Evolutionary conservation across 495 filamentous ascomycete species (phyloP), one percentile per base, ranked within the genome.

Genomic region (Daldinia bambusicola): DNA sequence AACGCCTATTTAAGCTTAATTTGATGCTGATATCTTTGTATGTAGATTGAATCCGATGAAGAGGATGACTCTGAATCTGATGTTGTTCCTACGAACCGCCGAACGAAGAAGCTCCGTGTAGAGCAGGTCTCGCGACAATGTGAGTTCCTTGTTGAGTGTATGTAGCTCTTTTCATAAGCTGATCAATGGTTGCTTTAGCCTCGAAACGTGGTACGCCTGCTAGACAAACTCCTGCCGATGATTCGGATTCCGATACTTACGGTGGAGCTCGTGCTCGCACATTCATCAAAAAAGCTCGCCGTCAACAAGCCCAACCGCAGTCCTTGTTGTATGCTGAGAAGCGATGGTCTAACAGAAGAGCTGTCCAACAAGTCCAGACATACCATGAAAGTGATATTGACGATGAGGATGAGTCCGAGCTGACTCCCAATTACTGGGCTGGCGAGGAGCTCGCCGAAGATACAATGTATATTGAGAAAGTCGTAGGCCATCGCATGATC

Each of bases 271-370:
- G 89, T 75, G 87, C 88, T 66, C 85, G 88, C 63, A 83, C 78
- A 48, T 84, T 86, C 52, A 88, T 84, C 69, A 95, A 93, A 81
- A 93, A 92, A 77, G 76, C 88, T 58, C 90, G 91, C 16, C 90
- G 89, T 53, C 86, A 92, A 72, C 88, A 89, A 63, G 77, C 82
- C 31, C 86, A 85, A 61, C 83, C 85, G 8, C 86, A 85, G 36
- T 85, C 89, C 8, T 79, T 88, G 13, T 83, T 89, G 22, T 86
- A 88, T 60, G 92, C 93, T 69, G 90, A 97, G 63, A 84, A 85
- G 78, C 90, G 95, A 67, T 98, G 97, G 87, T 97, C 93, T 4
- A 97, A 91, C 40, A 86, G 95, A 58, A 90, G 92, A 64, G 93
- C 94, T 61, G 90, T 91, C 4, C 75, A 77, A 45, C 93, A 92